A percentile compares a stretch with the other conserved stretches of the same genome.
Evolutionary conservation across 331 rosid species (phyloP).

Genomic region (Rhamnella rubrinervis): DNA sequence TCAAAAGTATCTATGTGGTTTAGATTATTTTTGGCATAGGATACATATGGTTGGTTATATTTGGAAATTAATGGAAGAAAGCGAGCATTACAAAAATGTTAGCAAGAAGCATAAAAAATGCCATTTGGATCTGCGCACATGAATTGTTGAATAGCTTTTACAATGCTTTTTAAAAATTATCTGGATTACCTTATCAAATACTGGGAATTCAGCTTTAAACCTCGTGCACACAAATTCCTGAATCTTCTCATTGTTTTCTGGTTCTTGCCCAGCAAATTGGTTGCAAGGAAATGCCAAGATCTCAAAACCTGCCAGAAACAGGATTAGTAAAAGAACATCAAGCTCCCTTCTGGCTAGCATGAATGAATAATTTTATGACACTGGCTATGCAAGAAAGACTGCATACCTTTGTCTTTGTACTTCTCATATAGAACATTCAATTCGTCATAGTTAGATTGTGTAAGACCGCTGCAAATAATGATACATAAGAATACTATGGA

Average conservation of each 20-base stretch:
- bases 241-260: slow-evolving; percentile 80
- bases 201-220: slow-evolving; percentile 86
- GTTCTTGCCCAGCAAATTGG: slow-evolving; percentile 89
- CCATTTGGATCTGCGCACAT: neutral
- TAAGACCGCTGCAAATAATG: slow-evolving; percentile 69
- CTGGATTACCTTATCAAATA: slow-evolving; percentile 77
- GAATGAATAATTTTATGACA: neutral
- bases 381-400: slow-evolving; percentile 13
- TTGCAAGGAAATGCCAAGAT: slow-evolving; percentile 99
- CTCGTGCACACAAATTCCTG: slow-evolving; percentile 74
- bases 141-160: neutral
- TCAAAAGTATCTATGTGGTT: no score
- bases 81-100: no score
- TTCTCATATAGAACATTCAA: slow-evolving; percentile 67
- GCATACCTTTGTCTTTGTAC: slow-evolving; percentile 76
- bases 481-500: slow-evolving; percentile 9
- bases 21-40: no score
- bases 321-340: neutral
- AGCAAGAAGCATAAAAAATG: neutral
- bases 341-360: neutral
- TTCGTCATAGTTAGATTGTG: slow-evolving; percentile 85
- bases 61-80: no score
- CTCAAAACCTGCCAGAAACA: slow-evolving; percentile 56
- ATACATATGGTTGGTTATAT: no score
- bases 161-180: neutral